Evolutionary conservation across 306 rosid genomes (phyloP), one percentile per base, ranked within the genome.

Genomic region (Ochetophila trinervis): DNA sequence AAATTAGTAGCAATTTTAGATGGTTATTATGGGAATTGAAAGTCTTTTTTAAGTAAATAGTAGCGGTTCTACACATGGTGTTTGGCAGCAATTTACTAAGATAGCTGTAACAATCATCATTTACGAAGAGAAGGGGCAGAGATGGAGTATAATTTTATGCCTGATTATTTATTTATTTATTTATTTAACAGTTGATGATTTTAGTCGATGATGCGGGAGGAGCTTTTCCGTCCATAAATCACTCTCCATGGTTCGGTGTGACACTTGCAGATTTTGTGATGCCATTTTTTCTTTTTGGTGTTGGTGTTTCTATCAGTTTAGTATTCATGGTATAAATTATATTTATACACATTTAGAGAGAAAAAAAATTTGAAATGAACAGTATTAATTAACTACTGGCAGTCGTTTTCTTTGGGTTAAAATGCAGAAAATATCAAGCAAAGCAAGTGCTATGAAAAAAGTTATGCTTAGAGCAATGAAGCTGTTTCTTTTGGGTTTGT

Each of bases 231-330:
- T 89, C 90, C 32, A 78, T 88, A 72, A 88, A 88, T 73, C 92
- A 88, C 72, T 78, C 96, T 54, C 96, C 93, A 20, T 86, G 96
- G 96, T 86, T 82, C 52, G 93, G 90, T 17, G 83, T 89, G 48
- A 86, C 93, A 7, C 90, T 86, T 12, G 93, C 96, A 3, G 93
- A 89, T 80, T 89, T 89, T 68, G 93, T 89, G 17, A 78, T 89
- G 90, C 96, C 93, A 0, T 86, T 84, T 84, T 86, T 89, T 44
- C 88, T 89, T 59, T 86, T 86, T 17, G 85, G 78, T 44, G 96
- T 86, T 6, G 96, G 96, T 4, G 82, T 88, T 62, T 88, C 96
- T 0, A 65, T 86, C 19, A 78, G 71, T 74, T 82, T 88, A 14
- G 96, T 85, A 36, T 88, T 84, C 80, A 86, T 86, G 96, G 96